Evolutionary conservation across 345 rosid genomes (phyloP), one percentile per base, ranked within the genome.

Genomic region (Populus davidiana): DNA sequence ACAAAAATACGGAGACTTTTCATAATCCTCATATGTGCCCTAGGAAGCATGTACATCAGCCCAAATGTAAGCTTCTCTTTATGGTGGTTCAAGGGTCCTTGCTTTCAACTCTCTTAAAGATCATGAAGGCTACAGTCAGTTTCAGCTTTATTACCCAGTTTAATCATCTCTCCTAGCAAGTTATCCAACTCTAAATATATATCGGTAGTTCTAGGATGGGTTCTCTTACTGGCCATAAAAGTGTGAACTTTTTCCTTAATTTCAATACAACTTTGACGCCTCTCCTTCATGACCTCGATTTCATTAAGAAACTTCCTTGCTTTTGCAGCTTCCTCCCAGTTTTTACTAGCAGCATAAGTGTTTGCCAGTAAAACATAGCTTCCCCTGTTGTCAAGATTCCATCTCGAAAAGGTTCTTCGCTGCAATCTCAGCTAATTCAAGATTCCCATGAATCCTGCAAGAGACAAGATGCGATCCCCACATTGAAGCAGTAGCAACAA

Each of bases 381-480:
- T 81, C 97, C 97, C 0, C 93, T 94, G 66, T 91, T 94, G 52
- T 86, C 86, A 39, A 41, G 98, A 94, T 79, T 94, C 97, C 78
- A 87, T 69, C 72, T 85, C 86, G 49, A 92, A 91, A 75, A 94
- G 83, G 64, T 86, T 87, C 70, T 86, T 82, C 33, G 96, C 92
- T 11, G 97, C 90, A 74, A 91, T 78, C 84, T 90, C 92, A 27
- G 93, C 97, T 49, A 91, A 75, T 62, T 88, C 88, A 41, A 92
- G 88, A 65, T 83, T 88, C 41, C 89, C 87, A 75, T 88, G 85
- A 70, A 77, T 80, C 67, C 91, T 87, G 82, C 97, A 90, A 72
- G 93, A 91, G 61, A 91, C 90, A 44, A 90, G 82, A 73, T 91
- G 87, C n/a, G 97, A 91, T 14, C 97, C 97, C 98, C 96, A 94